Evolutionary conservation across 441 rosid species (phyloP), one percentile per base, ranked within the genome.

Genomic region (Sinapis alba): DNA sequence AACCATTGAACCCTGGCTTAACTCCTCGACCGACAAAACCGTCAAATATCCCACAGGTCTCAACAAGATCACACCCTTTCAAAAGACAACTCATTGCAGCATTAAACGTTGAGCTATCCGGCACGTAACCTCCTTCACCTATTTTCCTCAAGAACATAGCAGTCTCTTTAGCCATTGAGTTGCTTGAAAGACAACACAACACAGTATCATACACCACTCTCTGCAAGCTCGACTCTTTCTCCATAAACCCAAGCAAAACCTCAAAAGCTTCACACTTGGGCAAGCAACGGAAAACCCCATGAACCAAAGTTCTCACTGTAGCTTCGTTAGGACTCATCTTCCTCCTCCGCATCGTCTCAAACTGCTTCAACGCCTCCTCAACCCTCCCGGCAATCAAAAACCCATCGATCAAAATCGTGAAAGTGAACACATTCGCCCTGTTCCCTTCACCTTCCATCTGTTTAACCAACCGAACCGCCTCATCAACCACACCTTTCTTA

Each of bases 401-500:
- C 38, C 98, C 98, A 73, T 92, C 93, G 26, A 92, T 76, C 66
- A 94, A 85, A 62, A 90, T 90, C 2, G 98, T 86, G 75, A 79
- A 94, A 0, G 97, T 92, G 65, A 79, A 94, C 65, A 94, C 96
- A 76, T 94, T 94, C 7, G 91, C 88, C 12, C 30, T 68, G 72
- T 75, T 83, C 65, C 98, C 94, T 57, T 77, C 62, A 3, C 78
- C 80, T 72, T 92, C 97, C 97, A 94, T 90, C 84, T 92, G 98
- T 69, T 87, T 94, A 30, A 89, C 85, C 79, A 94, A 78, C 19
- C 97, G 87, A 71, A 89, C 77, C 1, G 91, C 98, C 80, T 94
- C 98, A 54, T 92, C 96, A 74, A 92, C 77, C 57, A 94, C 87
- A 41, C 97, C 97, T 3, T 77, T 81, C 83, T 72, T 84, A 75